phyloP scores from a whole-genome alignment of 192 early-diverging fungal species.

The Umbelopsis sp. region DNA sequence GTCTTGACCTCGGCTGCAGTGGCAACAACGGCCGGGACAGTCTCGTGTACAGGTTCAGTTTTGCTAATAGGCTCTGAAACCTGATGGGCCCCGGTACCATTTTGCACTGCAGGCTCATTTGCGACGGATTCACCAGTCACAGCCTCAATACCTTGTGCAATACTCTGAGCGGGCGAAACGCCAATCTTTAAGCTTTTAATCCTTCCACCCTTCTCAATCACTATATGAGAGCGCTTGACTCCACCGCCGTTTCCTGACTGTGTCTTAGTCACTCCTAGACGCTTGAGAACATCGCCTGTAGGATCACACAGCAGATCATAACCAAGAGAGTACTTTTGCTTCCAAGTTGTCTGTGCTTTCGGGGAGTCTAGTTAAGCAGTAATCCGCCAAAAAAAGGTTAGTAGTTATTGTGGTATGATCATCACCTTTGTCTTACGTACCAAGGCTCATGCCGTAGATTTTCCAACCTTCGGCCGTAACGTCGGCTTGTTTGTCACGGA shows the following conservation, averaged over 20 bases:
- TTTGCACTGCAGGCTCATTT: background rate
- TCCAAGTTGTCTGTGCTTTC: slow-evolving; percentile 11
- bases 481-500: slow-evolving; percentile 2
- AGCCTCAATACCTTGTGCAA: slow-evolving; percentile 1
- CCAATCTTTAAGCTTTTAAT: slow-evolving; percentile 11
- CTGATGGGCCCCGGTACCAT: background rate
- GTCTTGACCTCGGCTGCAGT: background rate
- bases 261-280: slow-evolving; percentile 1
- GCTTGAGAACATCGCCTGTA: background rate
- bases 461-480: slow-evolving; percentile 3
- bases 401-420: too few species aligned
- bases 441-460: slow-evolving; percentile 13
- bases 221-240: slow-evolving; percentile 7
- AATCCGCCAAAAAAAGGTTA: background rate
- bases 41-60: background rate
- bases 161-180: slow-evolving; percentile 5
- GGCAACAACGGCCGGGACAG: slow-evolving; percentile 3
- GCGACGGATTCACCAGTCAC: background rate
- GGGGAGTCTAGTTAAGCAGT: background rate
- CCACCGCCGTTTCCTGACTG: slow-evolving; percentile 5
- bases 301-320: slow-evolving; percentile 15
- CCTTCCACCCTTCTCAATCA: slow-evolving; percentile 7
- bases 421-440: background rate
- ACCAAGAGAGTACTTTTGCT: background rate
- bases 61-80: slow-evolving; percentile 14